These are phyloP conservation scores for Hypoxylon sp. DNA, from an alignment of 2,329 filamentous ascomycete species.

Conservation along the genomic window DNA sequence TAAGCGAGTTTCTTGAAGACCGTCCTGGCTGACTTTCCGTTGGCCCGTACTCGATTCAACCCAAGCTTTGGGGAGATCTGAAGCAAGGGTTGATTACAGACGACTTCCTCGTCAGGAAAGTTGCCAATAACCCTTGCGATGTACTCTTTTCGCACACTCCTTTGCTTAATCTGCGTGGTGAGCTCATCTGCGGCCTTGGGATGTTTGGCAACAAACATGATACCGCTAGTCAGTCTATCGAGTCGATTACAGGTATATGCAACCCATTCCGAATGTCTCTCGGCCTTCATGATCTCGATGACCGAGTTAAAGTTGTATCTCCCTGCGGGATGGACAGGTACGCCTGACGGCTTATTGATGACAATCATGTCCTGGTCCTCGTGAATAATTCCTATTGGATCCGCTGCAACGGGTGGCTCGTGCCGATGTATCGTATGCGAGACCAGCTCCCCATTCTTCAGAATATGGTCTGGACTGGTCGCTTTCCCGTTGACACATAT, in stretches of 20 bases:
- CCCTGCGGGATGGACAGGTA: conserved; percentile 94
- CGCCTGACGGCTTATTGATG: conserved; percentile 94
- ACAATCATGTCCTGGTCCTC: conserved; percentile 95
- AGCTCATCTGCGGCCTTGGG: conserved; percentile 82
- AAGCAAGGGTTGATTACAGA: conserved; percentile 94
- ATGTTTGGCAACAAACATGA: conserved; percentile 98
- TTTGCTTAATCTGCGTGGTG: conserved; percentile 77
- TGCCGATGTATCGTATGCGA: conserved; percentile 95
- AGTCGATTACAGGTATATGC: conserved; percentile 88
- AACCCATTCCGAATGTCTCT: conserved; percentile 68
- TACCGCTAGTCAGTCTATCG: conserved; percentile 91
- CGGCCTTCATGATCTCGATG: conserved; percentile 89
- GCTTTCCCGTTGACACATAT: conserved; percentile 83
- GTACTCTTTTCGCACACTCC: conserved; percentile 95
- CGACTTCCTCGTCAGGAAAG: conserved; percentile 90
- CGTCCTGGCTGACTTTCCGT: conserved; percentile 88
- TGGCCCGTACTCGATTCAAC: conserved; percentile 92
- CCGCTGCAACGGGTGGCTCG: conserved; percentile 89
- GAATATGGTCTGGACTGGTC: conserved; percentile 74
- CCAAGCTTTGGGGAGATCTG: conserved; percentile 95
- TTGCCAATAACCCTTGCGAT: conserved; percentile 89
- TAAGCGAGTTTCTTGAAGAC: conserved; percentile 95
- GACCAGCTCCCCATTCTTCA: conserved; percentile 91
- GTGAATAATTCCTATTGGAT: conserved; percentile 84
- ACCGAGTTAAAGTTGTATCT: conserved; percentile 97